Conservation (phyloP, 2,329 filamentous ascomycete species). For the Phoma sp. region DNA sequence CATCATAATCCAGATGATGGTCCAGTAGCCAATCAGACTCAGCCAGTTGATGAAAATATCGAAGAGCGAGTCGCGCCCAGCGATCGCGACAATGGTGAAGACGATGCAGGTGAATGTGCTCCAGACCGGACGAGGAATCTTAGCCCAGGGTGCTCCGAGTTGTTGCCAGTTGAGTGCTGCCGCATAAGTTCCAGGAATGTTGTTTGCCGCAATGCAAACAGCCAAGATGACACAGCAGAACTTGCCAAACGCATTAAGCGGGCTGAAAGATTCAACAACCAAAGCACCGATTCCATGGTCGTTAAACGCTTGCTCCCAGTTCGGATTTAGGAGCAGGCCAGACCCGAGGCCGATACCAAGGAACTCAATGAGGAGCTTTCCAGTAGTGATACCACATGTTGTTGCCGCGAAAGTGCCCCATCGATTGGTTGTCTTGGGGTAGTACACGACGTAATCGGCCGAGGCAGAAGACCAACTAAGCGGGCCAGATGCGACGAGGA, state of each 20-base stretch:
- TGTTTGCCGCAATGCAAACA: slow-evolving; percentile 72
- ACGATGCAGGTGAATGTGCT: slow-evolving; percentile 59
- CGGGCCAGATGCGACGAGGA: slow-evolving; percentile 67
- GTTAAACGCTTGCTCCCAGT: slow-evolving; percentile 64
- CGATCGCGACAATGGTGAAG: slow-evolving; percentile 71
- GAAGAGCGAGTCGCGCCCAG: slow-evolving; percentile 65
- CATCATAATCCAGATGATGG: slow-evolving; percentile 34
- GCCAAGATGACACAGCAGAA: slow-evolving; percentile 74
- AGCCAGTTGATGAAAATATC: slow-evolving; percentile 70
- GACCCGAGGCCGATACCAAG: slow-evolving; percentile 68
- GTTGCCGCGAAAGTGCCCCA: slow-evolving; percentile 63
- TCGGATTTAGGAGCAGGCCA: slow-evolving; percentile 59
- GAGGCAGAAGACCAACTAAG: slow-evolving; percentile 67
- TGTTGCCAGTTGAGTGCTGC: slow-evolving; percentile 71
- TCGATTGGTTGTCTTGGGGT: slow-evolving; percentile 60
- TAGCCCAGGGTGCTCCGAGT: slow-evolving; percentile 64
- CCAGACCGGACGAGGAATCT: slow-evolving; percentile 73
- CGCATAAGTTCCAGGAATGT: slow-evolving; percentile 74
- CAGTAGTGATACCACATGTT: slow-evolving; percentile 60
- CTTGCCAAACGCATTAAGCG: slow-evolving; percentile 71
- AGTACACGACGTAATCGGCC: slow-evolving; percentile 73
- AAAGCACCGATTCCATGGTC: slow-evolving; percentile 65
- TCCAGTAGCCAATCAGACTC: slow-evolving; percentile 44
- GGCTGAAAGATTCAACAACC: slow-evolving; percentile 65
- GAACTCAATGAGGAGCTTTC: slow-evolving; percentile 66